Conservation (phyloP, 495 filamentous ascomycete genomes). For the Letharia columbiana region DNA sequence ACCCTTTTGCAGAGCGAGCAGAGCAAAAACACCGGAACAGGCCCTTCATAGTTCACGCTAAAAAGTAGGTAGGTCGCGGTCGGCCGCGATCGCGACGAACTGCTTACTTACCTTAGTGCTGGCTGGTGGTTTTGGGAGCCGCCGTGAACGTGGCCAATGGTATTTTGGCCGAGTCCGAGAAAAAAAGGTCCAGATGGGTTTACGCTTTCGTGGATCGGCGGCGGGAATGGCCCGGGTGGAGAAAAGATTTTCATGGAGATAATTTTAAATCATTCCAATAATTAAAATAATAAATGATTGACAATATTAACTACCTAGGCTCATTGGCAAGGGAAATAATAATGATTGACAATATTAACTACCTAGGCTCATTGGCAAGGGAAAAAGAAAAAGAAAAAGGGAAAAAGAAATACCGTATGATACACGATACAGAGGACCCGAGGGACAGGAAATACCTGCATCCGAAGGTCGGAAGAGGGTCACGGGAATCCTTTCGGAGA, state of each 20-base stretch:
- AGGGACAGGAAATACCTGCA: background rate
- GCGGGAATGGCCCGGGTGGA: conserved; percentile 1
- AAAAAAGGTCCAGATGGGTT: background rate
- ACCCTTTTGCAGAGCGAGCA: background rate
- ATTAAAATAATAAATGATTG: background rate
- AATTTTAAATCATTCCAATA: background rate
- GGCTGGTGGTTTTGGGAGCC: background rate
- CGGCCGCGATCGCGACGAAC: background rate
- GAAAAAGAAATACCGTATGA: too few species aligned
- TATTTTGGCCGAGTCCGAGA: background rate
- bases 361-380: too few species aligned
- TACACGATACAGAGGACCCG: too few species aligned
- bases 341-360: too few species aligned
- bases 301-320: background rate
- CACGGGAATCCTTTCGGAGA: background rate
- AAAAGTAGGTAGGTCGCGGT: background rate
- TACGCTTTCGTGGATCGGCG: background rate
- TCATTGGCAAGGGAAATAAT: too few species aligned
- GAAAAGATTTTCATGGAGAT: background rate
- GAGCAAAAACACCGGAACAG: background rate
- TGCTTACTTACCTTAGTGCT: background rate
- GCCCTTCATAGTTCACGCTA: background rate
- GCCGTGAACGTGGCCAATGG: background rate
- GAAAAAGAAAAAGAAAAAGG: too few species aligned
- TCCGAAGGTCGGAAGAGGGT: background rate